These are phyloP conservation scores for Candida railenensis DNA, from an alignment of 805 yeast genomes.

Conservation along the genomic window DNA sequence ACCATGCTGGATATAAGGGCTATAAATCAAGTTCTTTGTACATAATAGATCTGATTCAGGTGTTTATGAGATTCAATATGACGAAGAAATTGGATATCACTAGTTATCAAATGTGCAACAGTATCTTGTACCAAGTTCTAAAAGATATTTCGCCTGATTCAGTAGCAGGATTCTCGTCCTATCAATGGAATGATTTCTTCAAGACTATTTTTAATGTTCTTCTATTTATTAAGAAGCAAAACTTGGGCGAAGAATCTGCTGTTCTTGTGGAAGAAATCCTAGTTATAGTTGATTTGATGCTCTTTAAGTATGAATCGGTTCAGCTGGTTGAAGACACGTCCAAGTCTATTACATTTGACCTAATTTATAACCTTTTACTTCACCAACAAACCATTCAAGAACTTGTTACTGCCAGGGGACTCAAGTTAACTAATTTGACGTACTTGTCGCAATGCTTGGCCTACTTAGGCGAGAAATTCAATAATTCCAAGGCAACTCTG, in stretches of 20 bases:
- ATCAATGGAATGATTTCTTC: constrained; percentile 36
- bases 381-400: constrained; percentile 20
- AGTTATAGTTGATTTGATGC: constrained; percentile 16
- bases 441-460: constrained; percentile 16
- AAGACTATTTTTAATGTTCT: constrained; percentile 28
- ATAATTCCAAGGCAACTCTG: not conserved
- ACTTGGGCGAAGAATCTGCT: constrained; percentile 12
- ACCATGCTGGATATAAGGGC: constrained; percentile 15
- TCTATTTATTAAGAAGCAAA: constrained; percentile 25
- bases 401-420: constrained; percentile 5
- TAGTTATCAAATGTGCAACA: constrained; percentile 26
- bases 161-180: constrained; percentile 8
- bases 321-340: constrained; percentile 13
- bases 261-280: constrained; percentile 23
- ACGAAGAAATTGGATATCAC: constrained; percentile 33
- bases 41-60: constrained; percentile 28
- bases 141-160: not conserved
- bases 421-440: constrained; percentile 7
- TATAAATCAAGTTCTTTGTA: constrained; percentile 31
- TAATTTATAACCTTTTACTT: constrained; percentile 27
- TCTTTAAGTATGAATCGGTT: constrained; percentile 17
- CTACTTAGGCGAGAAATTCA: constrained; percentile 16
- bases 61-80: constrained; percentile 35
- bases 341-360: constrained; percentile 25
- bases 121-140: constrained; percentile 24